These are phyloP conservation scores for Botrytis byssoidea DNA, from an alignment of 2,329 filamentous ascomycete species.

Conservation along the genomic window DNA sequence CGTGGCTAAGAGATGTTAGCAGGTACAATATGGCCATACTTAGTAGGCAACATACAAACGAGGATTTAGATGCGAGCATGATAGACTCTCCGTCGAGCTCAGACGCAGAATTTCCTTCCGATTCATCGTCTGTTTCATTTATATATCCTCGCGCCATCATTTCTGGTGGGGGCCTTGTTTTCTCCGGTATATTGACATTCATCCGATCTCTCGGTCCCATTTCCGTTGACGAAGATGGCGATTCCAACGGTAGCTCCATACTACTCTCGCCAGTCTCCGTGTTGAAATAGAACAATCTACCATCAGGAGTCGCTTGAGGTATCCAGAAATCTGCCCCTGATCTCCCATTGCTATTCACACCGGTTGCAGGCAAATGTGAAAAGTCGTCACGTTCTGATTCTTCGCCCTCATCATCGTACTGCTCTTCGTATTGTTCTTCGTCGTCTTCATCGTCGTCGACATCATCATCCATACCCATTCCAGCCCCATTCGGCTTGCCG, in stretches of 20 bases:
- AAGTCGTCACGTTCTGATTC: conserved; percentile 61
- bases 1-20: conserved; percentile 48
- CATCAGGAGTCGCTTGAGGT: conserved; percentile 91
- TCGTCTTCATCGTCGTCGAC: conserved; percentile 65
- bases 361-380: conserved; percentile 65
- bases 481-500: conserved; percentile 54
- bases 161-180: conserved; percentile 85
- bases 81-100: conserved; percentile 78
- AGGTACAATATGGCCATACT: conserved; percentile 19
- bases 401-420: conserved; percentile 59
- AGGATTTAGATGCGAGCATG: conserved; percentile 66
- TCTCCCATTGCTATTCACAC: conserved; percentile 60
- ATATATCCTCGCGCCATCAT: conserved; percentile 81
- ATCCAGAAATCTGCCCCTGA: conserved; percentile 98
- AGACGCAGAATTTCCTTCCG: conserved; percentile 77
- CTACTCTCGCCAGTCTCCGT: conserved; percentile 93
- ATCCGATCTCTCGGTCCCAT: conserved; percentile 83
- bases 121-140: conserved; percentile 87
- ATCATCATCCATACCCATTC: conserved; percentile 52
- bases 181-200: conserved; percentile 84
- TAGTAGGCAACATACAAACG: conserved; percentile 55
- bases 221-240: conserved; percentile 76
- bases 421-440: conserved; percentile 64
- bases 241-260: conserved; percentile 91
- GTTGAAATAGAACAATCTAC: conserved; percentile 95